Conservation (phyloP, 2,329 filamentous ascomycete species). For the Magnaporthiopsis poae region DNA sequence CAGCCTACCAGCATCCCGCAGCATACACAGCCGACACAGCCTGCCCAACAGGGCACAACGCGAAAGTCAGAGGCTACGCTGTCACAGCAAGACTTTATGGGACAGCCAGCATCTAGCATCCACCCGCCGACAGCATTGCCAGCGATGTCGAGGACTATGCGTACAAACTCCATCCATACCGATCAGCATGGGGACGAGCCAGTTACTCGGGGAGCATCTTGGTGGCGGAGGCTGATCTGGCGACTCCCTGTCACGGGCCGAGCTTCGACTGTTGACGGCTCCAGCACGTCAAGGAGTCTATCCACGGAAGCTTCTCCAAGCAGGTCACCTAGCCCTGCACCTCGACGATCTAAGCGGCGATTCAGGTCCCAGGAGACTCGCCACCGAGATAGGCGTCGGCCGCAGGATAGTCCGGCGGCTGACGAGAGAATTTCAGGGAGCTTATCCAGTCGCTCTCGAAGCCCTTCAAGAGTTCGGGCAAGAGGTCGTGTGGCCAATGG, state of each 20-base stretch:
- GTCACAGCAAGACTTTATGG: neutral
- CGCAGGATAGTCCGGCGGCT: too few species aligned
- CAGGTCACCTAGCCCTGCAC: neutral
- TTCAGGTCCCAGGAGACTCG: neutral
- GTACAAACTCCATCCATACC: neutral
- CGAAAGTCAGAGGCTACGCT: neutral
- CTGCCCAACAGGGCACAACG: neutral
- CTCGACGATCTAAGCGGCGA: neutral
- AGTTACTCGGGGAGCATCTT: neutral
- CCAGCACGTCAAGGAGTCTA: neutral
- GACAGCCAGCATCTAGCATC: neutral
- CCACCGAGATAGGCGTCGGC: neutral
- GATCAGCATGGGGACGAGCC: neutral
- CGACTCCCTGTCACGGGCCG: neutral
- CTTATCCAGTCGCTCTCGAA: neutral
- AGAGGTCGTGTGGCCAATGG: too few species aligned
- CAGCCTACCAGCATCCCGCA: neutral
- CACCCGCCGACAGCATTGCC: neutral
- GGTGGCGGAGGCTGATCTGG: neutral
- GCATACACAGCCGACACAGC: neutral
- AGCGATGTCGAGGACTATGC: neutral
- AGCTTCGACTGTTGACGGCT: neutral
- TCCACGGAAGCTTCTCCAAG: neutral
- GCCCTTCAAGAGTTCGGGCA: neutral
- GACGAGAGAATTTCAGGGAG: neutral